Evolutionary conservation across 371 early-diverging fungal genomes (phyloP).

Genomic region (Syncephalastrum monosporum): DNA sequence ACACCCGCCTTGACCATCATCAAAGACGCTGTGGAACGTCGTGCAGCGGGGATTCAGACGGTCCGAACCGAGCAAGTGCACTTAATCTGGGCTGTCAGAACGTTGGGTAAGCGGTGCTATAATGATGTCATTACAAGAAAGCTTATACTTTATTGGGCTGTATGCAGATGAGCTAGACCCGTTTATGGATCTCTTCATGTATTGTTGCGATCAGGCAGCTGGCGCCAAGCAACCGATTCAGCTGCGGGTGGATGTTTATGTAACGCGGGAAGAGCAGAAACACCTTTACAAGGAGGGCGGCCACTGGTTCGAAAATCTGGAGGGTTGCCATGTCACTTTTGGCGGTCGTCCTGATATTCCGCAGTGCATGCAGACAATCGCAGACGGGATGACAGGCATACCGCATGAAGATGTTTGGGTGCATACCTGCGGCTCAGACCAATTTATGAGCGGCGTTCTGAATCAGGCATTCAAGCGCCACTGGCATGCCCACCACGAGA

Average conservation of each 20-base stretch:
- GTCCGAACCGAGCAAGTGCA: constrained; percentile 39
- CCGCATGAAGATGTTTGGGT: constrained; percentile 24
- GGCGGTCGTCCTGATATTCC: constrained; percentile 28
- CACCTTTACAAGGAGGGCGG: not conserved
- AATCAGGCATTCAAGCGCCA: constrained; percentile 30
- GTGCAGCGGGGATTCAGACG: constrained; percentile 34
- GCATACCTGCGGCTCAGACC: constrained; percentile 37
- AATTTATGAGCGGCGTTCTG: constrained; percentile 32
- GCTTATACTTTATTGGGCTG: constrained; percentile 7
- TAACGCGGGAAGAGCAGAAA: constrained; percentile 24
- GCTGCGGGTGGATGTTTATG: constrained; percentile 28
- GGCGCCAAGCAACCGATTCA: constrained; percentile 21
- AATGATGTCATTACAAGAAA: constrained; percentile 1
- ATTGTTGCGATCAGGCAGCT: constrained; percentile 24
- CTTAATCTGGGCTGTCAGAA: constrained; percentile 40
- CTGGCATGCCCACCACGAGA: constrained; percentile 39
- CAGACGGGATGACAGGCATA: not conserved
- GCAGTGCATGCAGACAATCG: constrained; percentile 24
- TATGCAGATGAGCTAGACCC: constrained; percentile 29
- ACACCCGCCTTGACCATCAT: constrained; percentile 44
- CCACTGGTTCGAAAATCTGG: constrained; percentile 11
- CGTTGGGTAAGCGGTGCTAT: constrained; percentile 18
- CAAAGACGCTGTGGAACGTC: constrained; percentile 37
- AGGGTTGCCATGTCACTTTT: constrained; percentile 11
- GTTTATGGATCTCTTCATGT: constrained; percentile 32